Base-by-base conservation (phyloP, 768 basidiomycete genomes). In the Auricularia sp. region DNA sequence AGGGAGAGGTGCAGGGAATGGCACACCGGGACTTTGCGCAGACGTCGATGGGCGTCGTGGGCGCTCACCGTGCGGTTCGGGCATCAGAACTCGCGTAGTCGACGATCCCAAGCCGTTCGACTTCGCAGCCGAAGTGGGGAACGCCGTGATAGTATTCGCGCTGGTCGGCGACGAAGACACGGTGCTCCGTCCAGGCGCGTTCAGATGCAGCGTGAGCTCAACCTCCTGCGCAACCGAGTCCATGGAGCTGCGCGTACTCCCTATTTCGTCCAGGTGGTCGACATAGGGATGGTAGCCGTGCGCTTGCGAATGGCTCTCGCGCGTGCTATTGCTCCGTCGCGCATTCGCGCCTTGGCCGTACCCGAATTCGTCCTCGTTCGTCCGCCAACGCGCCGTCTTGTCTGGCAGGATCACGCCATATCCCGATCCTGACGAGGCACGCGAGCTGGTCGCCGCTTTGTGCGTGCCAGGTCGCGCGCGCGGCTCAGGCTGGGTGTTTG, bases 201-300 rank as follows among this genome's bases (percentile, higher is more conserved):
- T 51, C 14, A 51, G 8, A 10, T 59, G 14, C 14, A 91, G 76
- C 10, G 88, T 91, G 64, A 77, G 83, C 65, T 80, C 82, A 36
- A 91, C 84, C 78, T 94, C 92, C 69, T 90, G 86, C 23, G 91
- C 89, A 34, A 94, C 86, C 66, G 90, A 92, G 73, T 94, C 92
- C 67, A 92, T 83, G 18, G 91, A 93, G 23, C 92, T 93, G n/a
- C 88, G 84, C 47, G 87, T 86, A 4, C 56, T 59, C 16, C 56
- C 34, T 7, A 59, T 62, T 5, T 62, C 39, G 39, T 42, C 44
- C 2, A n/a, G 18, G 39, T 61, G 33, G 60, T 42, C 39, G 8
- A 42, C 39, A 42, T 42, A 42, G 8, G 8, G 39, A 42, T 39
- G 6, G 29, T 8, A 59, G 10, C 6, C 56, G 34, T 59, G 29